Evolutionary conservation across 2,329 filamentous ascomycete species (phyloP).

Genomic region (Clarireedia sp.): DNA sequence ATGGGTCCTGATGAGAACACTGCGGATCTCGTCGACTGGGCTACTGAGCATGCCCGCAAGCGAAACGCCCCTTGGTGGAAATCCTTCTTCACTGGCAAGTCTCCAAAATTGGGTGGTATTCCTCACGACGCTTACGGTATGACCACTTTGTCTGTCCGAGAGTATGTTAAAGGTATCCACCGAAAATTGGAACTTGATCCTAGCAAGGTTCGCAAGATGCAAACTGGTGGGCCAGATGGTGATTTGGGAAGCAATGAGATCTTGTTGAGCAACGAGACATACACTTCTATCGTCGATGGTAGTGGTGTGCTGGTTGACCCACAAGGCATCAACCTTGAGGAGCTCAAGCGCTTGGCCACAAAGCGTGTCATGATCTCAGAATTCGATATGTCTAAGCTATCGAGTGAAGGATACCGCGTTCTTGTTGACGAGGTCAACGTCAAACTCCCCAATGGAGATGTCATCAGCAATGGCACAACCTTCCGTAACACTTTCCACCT

Average conservation of each 20-base stretch:
- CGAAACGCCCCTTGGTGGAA: conserved; percentile 98
- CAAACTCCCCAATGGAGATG: conserved; percentile 78
- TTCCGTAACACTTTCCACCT: conserved; percentile 99
- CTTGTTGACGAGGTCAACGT: conserved; percentile 86
- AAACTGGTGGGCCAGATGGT: conserved; percentile 94
- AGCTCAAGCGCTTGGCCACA: conserved; percentile 78
- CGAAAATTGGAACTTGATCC: conserved; percentile 89
- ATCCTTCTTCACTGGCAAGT: conserved; percentile 99
- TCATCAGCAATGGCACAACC: conserved; percentile 80
- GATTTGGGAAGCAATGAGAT: conserved; percentile 98
- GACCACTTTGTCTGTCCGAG: conserved; percentile 92
- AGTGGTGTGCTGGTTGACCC: conserved; percentile 92
- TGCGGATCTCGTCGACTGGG: conserved; percentile 94
- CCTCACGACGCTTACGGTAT: conserved; percentile 95
- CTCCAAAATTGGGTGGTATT: conserved; percentile 89
- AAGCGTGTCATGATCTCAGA: conserved; percentile 81
- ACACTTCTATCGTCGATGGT: conserved; percentile 91
- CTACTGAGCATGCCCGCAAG: conserved; percentile 83
- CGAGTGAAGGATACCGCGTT: conserved; percentile 80
- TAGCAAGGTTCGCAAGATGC: conserved; percentile 79
- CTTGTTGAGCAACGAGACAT: conserved; percentile 89
- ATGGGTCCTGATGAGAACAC: conserved; percentile 99
- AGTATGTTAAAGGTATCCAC: conserved; percentile 95
- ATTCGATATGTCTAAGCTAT: conserved; percentile 80
- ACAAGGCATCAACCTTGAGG: conserved; percentile 75